phyloP scores from a whole-genome alignment of 176 grass and related monocot species.

The Oropetium thomaeum region DNA sequence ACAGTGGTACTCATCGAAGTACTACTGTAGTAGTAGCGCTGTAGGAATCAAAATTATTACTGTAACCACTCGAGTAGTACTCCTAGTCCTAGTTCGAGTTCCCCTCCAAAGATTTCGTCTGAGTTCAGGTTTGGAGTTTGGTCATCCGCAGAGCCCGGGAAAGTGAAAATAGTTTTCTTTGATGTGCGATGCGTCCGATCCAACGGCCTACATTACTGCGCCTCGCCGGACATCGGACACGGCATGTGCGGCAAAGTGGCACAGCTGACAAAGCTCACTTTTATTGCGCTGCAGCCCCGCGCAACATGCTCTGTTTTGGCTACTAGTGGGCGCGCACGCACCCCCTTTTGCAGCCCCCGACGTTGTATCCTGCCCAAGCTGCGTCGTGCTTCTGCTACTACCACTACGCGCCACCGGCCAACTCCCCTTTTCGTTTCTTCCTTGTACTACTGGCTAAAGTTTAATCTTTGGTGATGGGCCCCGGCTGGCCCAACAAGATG shows the following conservation, averaged over 20 bases:
- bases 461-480: background rate
- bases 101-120: background rate
- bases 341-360: background rate
- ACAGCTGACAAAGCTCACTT: constrained; percentile 14
- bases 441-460: background rate
- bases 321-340: background rate
- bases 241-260: constrained; percentile 41
- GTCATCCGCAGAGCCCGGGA: no score
- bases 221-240: constrained; percentile 4
- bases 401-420: constrained; percentile 40
- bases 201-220: constrained; percentile 37
- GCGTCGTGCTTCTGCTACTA: no score
- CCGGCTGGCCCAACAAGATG: background rate
- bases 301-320: constrained; percentile 20
- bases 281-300: constrained; percentile 28
- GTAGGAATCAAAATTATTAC: background rate
- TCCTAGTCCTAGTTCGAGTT: background rate
- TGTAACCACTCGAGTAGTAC: no score
- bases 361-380: no score
- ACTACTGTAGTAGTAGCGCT: no score
- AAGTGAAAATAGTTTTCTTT: constrained; percentile 5
- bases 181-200: no score
- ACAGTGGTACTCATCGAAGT: no score
- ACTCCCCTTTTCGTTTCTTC: background rate
- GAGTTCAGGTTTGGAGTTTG: background rate